Base-by-base conservation (phyloP, 2,329 filamentous ascomycete species). In the Aureobasidium sp. region DNA sequence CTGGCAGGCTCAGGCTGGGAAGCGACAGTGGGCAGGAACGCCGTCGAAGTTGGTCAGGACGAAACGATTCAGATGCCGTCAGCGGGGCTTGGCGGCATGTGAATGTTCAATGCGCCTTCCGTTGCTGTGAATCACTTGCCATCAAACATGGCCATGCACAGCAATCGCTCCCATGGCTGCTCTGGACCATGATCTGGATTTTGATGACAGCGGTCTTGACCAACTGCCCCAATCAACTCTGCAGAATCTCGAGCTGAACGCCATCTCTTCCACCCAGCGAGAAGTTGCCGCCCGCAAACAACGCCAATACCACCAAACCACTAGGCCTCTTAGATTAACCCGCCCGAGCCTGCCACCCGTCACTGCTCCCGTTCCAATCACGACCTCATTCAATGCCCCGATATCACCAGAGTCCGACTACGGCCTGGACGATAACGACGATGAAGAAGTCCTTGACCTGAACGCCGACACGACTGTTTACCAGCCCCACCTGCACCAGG, bases 361-460 rank as follows among this genome's bases (percentile, higher is more conserved):
- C n/a, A 16, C 50, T 52, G 53, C 42, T 39, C 30, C 60, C 32
- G 16, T 34, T 34, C 9, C 5, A 16, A 10, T 27, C 13, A 13
- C 52, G 7, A 15, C 53, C 13, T 37, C 50, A 7, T 29, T 48
- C 29, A n/a, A 52, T 37, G 58, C 45, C 29, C 32, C 59, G 10
- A 69, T 69, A 2, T 73, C 72, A 1, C 32, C 57, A 16, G 45
- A 42, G 3, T 74, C 72, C 5, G 76, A 79, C 66, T 78, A 79
- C 66, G 77, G 76, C 52, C 71, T 75, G 52, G 59, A 62, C 27
- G 55, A 58, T 25, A 42, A 36, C 25, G 76, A 78, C 60, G 74
- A 78, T 44, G 77, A 77, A 63, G 71, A 75, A 62, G 71, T 79
- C 13, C 73, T 79, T 61, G 75, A 79, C 57, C 71, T 80, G 53